Evolutionary conservation across 2,329 filamentous ascomycete genomes (phyloP).

Genomic region (Raffaelea arxii): DNA sequence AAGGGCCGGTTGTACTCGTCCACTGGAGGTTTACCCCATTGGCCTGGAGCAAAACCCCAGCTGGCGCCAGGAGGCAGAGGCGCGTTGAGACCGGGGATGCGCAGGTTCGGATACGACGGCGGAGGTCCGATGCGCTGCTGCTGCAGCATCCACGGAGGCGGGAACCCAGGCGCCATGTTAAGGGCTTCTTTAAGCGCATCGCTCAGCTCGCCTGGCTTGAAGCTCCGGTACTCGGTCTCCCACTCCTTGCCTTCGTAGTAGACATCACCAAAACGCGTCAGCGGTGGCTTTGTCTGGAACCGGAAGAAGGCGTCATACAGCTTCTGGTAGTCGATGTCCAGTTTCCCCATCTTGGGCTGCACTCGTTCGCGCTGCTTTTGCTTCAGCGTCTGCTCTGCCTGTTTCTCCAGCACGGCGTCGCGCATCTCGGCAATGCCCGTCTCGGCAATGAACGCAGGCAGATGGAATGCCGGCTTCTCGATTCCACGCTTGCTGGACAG

Average conservation of each 20-base stretch:
- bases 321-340: constrained; percentile 98
- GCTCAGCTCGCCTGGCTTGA: constrained; percentile 81
- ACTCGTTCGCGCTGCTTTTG: constrained; percentile 94
- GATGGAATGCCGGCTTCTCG: constrained; percentile 84
- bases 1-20: constrained; percentile 88
- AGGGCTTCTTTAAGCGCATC: constrained; percentile 86
- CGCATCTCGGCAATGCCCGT: constrained; percentile 98
- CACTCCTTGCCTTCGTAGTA: constrained; percentile 99
- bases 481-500: constrained; percentile 94
- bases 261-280: constrained; percentile 95
- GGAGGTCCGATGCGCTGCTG: constrained; percentile 90
- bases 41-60: constrained; percentile 93
- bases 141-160: constrained; percentile 95
- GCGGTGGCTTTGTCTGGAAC: constrained; percentile 88
- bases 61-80: constrained; percentile 79
- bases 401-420: constrained; percentile 90
- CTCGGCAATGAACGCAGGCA: constrained; percentile 94
- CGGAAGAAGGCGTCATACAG: constrained; percentile 98
- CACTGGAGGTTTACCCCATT: constrained; percentile 91
- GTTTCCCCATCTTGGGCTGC: constrained; percentile 88
- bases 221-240: constrained; percentile 85
- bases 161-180: constrained; percentile 84
- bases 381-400: constrained; percentile 83
- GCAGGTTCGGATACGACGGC: constrained; percentile 89
- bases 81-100: constrained; percentile 88